These are phyloP conservation scores for Collybia sp. DNA, from an alignment of 768 basidiomycete species.

Conservation along the genomic window DNA sequence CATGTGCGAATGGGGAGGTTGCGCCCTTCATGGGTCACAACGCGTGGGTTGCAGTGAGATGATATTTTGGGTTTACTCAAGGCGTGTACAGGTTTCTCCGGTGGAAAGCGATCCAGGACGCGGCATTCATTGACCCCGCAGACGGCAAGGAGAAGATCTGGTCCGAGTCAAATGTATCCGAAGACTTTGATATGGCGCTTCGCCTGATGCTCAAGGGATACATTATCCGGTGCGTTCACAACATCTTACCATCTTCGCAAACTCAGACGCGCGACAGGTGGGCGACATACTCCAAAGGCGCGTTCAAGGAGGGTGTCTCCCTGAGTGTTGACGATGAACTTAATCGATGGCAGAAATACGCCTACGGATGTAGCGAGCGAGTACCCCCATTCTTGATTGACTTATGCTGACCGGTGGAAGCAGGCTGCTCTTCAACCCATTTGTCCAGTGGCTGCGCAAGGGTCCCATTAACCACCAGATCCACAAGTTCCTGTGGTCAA, in stretches of 20 bases:
- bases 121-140: constrained; percentile 63
- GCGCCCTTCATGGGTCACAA: constrained; percentile 86
- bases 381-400: no score
- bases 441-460: constrained; percentile 68
- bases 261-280: no score
- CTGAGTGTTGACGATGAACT: constrained; percentile 88
- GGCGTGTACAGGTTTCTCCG: no score
- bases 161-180: constrained; percentile 79
- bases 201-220: no score
- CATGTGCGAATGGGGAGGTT: constrained; percentile 79
- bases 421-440: constrained; percentile 82
- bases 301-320: constrained; percentile 90
- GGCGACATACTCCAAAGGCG: constrained; percentile 82
- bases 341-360: constrained; percentile 89
- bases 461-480: constrained; percentile 86
- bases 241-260: no score
- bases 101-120: constrained; percentile 88
- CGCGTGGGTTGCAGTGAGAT: no score
- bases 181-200: constrained; percentile 81
- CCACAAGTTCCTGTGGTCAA: constrained; percentile 71
- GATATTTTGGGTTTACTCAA: no score
- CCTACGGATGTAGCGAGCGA: no score
- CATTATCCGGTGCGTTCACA: no score
- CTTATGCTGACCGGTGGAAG: constrained; percentile 46
- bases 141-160: constrained; percentile 72